phyloP scores from a whole-genome alignment of 805 yeast species.

The Lipomyces japonicus region DNA sequence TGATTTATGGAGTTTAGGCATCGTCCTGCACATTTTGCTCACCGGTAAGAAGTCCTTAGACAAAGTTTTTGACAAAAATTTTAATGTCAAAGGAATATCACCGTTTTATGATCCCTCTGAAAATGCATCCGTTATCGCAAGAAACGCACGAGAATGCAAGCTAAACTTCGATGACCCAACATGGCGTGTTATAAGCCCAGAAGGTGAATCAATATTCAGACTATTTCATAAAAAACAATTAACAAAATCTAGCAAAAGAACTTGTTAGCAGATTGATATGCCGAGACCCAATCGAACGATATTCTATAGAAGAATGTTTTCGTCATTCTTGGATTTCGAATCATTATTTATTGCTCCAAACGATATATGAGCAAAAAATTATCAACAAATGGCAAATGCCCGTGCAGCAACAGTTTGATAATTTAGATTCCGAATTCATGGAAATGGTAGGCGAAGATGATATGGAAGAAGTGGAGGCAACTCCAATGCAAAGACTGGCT shows the following conservation, averaged over 20 bases:
- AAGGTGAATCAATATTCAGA: constrained; percentile 11
- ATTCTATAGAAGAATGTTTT: constrained; percentile 42
- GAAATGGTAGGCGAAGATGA: background rate
- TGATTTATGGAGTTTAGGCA: constrained; percentile 69
- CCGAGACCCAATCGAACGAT: constrained; percentile 42
- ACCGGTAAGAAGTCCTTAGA: constrained; percentile 35
- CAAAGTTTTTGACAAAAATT: background rate
- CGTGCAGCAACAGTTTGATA: background rate
- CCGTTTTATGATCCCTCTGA: constrained; percentile 54
- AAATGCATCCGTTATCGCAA: constrained; percentile 42
- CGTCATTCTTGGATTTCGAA: constrained; percentile 48
- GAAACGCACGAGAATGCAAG: constrained; percentile 43
- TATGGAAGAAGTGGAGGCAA: constrained; percentile 1
- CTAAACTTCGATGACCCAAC: constrained; percentile 41
- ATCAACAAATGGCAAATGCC: constrained; percentile 20
- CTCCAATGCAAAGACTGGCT: background rate
- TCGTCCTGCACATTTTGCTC: constrained; percentile 54
- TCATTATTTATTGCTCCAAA: constrained; percentile 39
- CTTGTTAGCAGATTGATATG: constrained; percentile 45
- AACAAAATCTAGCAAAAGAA: constrained; percentile 41
- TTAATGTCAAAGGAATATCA: constrained; percentile 46
- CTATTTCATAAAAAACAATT: background rate
- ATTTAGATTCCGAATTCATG: background rate
- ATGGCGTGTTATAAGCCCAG: constrained; percentile 43
- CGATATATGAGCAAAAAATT: constrained; percentile 36